Evolutionary conservation across 441 rosid species (phyloP).

Genomic region (Breynia disticha): DNA sequence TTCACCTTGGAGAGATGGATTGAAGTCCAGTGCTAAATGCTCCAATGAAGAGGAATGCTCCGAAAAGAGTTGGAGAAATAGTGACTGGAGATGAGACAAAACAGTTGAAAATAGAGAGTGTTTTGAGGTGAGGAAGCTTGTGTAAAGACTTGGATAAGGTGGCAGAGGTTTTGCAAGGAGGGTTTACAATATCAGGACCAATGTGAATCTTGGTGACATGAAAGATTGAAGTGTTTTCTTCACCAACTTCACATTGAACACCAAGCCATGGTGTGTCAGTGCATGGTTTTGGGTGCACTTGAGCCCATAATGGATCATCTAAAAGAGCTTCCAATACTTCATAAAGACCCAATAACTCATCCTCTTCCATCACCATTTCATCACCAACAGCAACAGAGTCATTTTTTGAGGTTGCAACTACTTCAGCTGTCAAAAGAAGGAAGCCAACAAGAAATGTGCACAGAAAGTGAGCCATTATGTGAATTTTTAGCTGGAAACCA

Average conservation of each 20-base stretch:
- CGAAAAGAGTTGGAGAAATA: conserved; percentile 24
- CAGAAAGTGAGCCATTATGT: background rate
- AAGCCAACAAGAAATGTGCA: conserved; percentile 17
- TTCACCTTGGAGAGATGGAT: conserved; percentile 29
- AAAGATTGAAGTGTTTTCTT: conserved; percentile 19
- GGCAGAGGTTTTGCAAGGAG: conserved; percentile 36
- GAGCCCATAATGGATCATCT: conserved; percentile 31
- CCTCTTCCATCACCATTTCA: conserved; percentile 23
- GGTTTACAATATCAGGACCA: conserved; percentile 30
- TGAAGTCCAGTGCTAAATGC: conserved; percentile 30
- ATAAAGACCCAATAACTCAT: conserved; percentile 30
- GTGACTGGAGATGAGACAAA: conserved; percentile 19
- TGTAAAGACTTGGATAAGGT: conserved; percentile 27
- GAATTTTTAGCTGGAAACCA: background rate
- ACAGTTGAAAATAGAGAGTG: conserved; percentile 36
- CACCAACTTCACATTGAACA: conserved; percentile 32
- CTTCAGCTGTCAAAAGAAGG: conserved; percentile 22
- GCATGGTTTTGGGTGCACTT: conserved; percentile 35
- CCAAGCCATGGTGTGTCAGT: conserved; percentile 47
- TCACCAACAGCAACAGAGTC: background rate
- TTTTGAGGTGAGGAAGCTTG: conserved; percentile 34
- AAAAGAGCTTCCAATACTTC: conserved; percentile 28
- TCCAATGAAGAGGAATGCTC: conserved; percentile 25
- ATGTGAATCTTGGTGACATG: conserved; percentile 36
- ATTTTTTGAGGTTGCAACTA: conserved; percentile 11